Base-by-base conservation (phyloP, 257 asterid genomes). In the Galeopsis tetrahit region DNA sequence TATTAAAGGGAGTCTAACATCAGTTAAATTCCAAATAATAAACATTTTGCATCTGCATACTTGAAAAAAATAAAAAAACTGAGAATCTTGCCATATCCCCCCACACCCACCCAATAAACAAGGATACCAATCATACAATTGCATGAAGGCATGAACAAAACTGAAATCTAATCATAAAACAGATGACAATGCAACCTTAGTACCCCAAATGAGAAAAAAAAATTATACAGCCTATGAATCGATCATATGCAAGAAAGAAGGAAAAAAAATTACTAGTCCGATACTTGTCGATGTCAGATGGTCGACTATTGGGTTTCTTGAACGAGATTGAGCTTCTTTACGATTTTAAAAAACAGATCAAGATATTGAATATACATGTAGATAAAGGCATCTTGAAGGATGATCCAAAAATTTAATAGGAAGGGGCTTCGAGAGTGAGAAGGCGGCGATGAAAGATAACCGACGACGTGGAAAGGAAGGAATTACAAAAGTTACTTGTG, bases 381-480 rank as follows among this genome's bases (percentile, higher is more conserved):
- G n/a, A n/a, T n/a, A n/a, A n/a, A n/a, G n/a, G n/a, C n/a, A n/a
- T n/a, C n/a, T n/a, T n/a, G n/a, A n/a, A 5, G 42, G 17, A 34
- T 14, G 44, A 56, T 44, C 55, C 15, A 0, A 7, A 44, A 3
- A 6, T 32, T 8, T 17, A 2, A 39, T 66, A 31, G 6, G 42
- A 38, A 8, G 1, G 8, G 52, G 2, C 15, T 40, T 13, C 9
- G 44, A 68, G 46, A 13, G 59, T 60, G 33, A 4, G 17, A 14
- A n/a, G 59, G n/a, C 48, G 40, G 36, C 77, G 59, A 66, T 59
- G 58, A 66, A 39, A 10, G 59, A 2, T 14, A 21, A 13, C 55
- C 60, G 33, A 60, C 46, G 8, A 35, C 14, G 71, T 6, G 59
- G 48, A 57, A 68, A 46, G 36, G 69, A 9, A 28, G n/a, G 57